A percentile compares a stretch with the other conserved stretches of the same genome.
Evolutionary conservation across 2,329 filamentous ascomycete species (phyloP).

Genomic region (Alternaria gaisen): DNA sequence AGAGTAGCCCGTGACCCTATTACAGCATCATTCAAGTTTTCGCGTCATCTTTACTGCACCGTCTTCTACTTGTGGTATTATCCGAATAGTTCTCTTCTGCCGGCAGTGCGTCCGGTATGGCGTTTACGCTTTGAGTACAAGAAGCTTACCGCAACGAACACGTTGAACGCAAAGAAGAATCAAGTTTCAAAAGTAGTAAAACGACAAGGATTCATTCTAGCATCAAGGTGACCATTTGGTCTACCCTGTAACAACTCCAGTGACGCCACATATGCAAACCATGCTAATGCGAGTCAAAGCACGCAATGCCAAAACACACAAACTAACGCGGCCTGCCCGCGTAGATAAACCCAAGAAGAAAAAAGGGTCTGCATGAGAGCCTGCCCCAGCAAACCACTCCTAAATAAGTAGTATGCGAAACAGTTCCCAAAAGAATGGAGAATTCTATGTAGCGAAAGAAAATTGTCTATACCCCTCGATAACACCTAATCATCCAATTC

Average conservation of each 20-base stretch:
- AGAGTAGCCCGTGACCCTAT: neutral
- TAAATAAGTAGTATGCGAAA: neutral
- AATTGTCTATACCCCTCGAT: neutral
- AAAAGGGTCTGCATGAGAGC: neutral
- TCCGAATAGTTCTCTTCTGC: too few species aligned
- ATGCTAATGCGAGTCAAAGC: neutral
- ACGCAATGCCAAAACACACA: neutral
- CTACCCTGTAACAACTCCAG: neutral
- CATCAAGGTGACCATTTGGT: neutral
- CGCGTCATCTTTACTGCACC: neutral
- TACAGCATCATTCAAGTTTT: neutral
- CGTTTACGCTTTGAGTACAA: neutral
- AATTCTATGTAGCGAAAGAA: neutral
- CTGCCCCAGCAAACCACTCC: neutral
- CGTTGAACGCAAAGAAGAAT: neutral
- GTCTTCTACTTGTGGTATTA: neutral
- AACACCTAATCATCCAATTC: slow-evolving; percentile 53
- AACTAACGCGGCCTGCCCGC: neutral
- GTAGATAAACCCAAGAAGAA: neutral
- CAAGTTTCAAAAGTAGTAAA: neutral
- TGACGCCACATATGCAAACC: neutral
- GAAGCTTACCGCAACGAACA: neutral
- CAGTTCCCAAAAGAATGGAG: neutral
- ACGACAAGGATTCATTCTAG: neutral
- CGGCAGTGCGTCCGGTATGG: neutral